These are phyloP conservation scores for Metschnikowia baotianmanensis DNA, from an alignment of 805 yeast genomes.

Conservation along the genomic window DNA sequence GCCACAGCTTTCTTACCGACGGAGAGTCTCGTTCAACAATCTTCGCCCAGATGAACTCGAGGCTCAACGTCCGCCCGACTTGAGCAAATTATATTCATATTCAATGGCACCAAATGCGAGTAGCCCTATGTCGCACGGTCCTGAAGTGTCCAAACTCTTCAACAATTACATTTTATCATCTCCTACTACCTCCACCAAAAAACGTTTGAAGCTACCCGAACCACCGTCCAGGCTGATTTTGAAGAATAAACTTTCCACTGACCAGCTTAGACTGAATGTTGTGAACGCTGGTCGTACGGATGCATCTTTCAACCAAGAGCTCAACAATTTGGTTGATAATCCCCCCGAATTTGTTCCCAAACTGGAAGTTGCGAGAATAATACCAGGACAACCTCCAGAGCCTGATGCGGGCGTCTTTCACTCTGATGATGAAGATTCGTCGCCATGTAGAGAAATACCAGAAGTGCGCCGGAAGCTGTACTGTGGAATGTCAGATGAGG, in stretches of 20 bases:
- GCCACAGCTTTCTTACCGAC: conserved; percentile 17
- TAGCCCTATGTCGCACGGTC: neutral
- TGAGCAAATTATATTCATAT: conserved; percentile 8
- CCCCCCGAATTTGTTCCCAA: conserved; percentile 16
- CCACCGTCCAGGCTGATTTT: conserved; percentile 41
- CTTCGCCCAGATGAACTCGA: conserved; percentile 27
- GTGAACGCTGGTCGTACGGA: conserved; percentile 15
- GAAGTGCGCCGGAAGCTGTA: conserved; percentile 41
- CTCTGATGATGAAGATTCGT: conserved; percentile 4
- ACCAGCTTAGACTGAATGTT: conserved; percentile 24
- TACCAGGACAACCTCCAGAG: neutral
- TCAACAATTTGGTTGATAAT: conserved; percentile 18
- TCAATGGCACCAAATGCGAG: conserved; percentile 4
- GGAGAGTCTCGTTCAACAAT: conserved; percentile 47
- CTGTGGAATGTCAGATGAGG: conserved; percentile 53
- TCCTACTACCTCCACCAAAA: conserved; percentile 12
- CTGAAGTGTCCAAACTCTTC: conserved; percentile 16
- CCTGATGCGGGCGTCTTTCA: neutral
- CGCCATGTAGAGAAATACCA: conserved; percentile 4
- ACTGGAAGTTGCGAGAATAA: conserved; percentile 17
- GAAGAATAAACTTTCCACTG: conserved; percentile 33
- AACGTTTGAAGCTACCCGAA: conserved; percentile 23
- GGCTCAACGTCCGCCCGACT: conserved; percentile 3
- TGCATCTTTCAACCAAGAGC: conserved; percentile 20
- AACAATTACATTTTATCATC: conserved; percentile 16